phyloP scores from a whole-genome alignment of 163 green algal genomes.

The Smithsoniella earleae region DNA sequence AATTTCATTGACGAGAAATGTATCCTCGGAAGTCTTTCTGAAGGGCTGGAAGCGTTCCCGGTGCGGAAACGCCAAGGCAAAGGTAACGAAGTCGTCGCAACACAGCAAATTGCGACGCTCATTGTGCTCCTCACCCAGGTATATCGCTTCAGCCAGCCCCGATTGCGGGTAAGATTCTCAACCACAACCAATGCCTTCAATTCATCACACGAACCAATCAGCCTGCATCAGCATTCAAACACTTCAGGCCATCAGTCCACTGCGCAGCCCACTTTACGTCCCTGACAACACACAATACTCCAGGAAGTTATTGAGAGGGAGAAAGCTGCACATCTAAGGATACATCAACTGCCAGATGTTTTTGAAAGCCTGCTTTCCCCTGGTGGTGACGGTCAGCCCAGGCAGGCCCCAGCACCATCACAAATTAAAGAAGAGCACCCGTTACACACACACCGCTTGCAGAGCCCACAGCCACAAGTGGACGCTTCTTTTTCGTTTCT shows the following conservation, averaged over 20 bases:
- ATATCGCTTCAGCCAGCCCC: not conserved
- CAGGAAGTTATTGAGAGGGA: slow-evolving; percentile 18
- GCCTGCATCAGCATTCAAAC: too few relatives aligned
- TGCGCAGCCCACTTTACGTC: too few relatives aligned
- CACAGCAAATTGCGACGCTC: not conserved
- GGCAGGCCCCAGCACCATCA: not conserved
- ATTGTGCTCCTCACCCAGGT: not conserved
- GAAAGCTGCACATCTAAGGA: not conserved
- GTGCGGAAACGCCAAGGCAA: not conserved
- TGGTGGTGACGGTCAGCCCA: not conserved
- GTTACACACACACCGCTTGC: not conserved
- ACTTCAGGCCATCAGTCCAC: too few relatives aligned
- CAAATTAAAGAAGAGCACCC: not conserved
- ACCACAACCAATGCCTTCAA: too few relatives aligned
- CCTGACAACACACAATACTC: too few relatives aligned
- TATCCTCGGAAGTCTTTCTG: not conserved
- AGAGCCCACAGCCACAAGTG: not conserved
- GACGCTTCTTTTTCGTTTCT: not conserved
- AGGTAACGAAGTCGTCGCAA: not conserved
- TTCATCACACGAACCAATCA: too few relatives aligned
- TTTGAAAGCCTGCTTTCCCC: slow-evolving; percentile 26
- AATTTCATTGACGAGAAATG: slow-evolving; percentile 26
- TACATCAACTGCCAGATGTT: not conserved
- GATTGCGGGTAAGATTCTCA: not conserved
- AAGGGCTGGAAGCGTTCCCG: not conserved